These are phyloP conservation scores for Pseudocercospora fijiensis DNA, from an alignment of 2,329 filamentous ascomycete species.

Conservation along the genomic window DNA sequence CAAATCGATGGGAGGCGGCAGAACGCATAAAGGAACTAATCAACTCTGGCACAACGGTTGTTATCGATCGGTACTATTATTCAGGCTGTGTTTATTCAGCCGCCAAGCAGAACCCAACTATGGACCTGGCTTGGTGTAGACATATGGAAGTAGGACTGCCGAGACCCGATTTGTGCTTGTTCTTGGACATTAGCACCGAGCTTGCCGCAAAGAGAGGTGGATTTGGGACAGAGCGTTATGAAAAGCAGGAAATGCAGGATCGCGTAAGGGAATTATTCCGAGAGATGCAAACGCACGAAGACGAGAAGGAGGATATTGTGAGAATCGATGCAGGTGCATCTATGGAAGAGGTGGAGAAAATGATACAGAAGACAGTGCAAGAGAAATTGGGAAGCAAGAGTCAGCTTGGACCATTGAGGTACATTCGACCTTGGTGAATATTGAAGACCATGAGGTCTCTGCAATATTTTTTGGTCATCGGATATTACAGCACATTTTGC, in stretches of 20 bases:
- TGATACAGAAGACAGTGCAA: constrained; percentile 31
- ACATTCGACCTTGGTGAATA: constrained; percentile 24
- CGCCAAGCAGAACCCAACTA: constrained; percentile 71
- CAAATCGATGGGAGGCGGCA: constrained; percentile 79
- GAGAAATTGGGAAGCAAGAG: constrained; percentile 10
- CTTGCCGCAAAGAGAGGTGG: constrained; percentile 75
- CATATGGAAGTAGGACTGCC: constrained; percentile 83
- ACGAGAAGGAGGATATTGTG: constrained; percentile 54
- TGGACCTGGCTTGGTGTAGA: constrained; percentile 77
- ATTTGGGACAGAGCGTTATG: constrained; percentile 86
- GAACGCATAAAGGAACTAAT: constrained; percentile 50
- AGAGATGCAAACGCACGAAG: constrained; percentile 45
- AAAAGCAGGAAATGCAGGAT: constrained; percentile 77
- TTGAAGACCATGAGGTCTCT: too few relatives aligned
- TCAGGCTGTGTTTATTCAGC: constrained; percentile 91
- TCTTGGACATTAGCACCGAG: constrained; percentile 75
- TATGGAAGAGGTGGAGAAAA: constrained; percentile 52
- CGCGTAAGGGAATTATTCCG: constrained; percentile 74
- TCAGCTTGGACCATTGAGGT: constrained; percentile 13
- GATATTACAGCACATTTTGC: neutral
- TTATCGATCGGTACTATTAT: constrained; percentile 94
- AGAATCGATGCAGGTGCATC: constrained; percentile 56
- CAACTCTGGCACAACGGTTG: constrained; percentile 66
- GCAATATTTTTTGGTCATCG: neutral
- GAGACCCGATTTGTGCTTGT: constrained; percentile 81